Conservation (phyloP, 257 asterid species). For the Lycium barbarum region DNA sequence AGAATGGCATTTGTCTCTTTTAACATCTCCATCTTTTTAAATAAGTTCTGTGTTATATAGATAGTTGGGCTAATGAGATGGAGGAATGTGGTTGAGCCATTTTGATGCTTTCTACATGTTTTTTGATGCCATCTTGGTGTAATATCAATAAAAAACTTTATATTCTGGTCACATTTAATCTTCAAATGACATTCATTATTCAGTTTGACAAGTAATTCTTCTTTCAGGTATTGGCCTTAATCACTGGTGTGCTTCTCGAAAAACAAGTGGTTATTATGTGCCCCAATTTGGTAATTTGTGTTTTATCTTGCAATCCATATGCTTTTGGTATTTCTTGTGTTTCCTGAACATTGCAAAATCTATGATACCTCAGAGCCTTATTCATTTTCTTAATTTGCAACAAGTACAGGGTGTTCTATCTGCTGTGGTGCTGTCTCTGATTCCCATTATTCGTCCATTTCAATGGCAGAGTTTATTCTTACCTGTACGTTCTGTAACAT, state of each 20-base stretch:
- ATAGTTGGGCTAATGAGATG: background rate
- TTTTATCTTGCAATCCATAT: background rate
- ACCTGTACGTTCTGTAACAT: slow-evolving; percentile 68
- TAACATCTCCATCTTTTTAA: background rate
- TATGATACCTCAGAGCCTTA: background rate
- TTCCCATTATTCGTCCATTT: slow-evolving; percentile 92
- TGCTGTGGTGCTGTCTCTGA: slow-evolving; percentile 79
- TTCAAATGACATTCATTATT: background rate
- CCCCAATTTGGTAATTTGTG: slow-evolving; percentile 81
- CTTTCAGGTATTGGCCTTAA: slow-evolving; percentile 71
- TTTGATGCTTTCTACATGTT: background rate
- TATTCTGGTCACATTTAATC: background rate
- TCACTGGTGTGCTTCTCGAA: slow-evolving; percentile 85
- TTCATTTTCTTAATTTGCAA: slow-evolving; percentile 25
- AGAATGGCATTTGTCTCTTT: background rate
- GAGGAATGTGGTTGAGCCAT: background rate
- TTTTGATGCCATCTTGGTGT: background rate
- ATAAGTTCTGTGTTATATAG: background rate
- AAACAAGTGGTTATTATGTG: slow-evolving; percentile 81
- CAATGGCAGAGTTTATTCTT: slow-evolving; percentile 99
- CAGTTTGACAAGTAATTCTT: slow-evolving; percentile 5
- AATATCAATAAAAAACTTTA: background rate
- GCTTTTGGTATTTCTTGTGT: slow-evolving; percentile 21
- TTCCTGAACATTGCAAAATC: slow-evolving; percentile 6
- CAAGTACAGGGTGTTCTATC: slow-evolving; percentile 80